Evolutionary conservation across 2,329 filamentous ascomycete genomes (phyloP).

Genomic region (Talaromyces verruculosus): DNA sequence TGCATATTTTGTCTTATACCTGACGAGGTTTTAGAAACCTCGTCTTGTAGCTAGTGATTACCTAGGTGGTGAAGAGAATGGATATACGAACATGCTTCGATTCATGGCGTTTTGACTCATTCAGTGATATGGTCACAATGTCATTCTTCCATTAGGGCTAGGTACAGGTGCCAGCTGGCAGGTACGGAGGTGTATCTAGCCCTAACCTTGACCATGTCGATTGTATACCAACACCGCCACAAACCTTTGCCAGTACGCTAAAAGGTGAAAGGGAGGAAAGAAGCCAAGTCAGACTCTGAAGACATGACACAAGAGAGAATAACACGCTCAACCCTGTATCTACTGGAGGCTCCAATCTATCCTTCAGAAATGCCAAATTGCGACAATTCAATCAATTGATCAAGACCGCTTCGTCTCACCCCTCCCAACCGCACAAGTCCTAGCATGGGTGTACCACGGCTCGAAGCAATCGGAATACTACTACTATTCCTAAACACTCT

Average conservation of each 20-base stretch:
- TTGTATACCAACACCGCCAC: background rate
- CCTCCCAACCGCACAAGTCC: background rate
- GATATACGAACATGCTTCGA: background rate
- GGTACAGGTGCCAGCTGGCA: background rate
- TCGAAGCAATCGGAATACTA: background rate
- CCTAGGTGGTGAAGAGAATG: background rate
- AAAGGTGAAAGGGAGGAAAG: background rate
- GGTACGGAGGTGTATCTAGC: background rate
- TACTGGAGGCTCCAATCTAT: background rate
- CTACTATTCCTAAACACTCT: constrained; percentile 40
- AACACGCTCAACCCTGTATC: background rate
- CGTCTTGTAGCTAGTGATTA: background rate
- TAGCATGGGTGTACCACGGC: background rate
- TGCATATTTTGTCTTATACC: background rate
- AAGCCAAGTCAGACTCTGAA: background rate
- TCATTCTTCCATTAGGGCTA: background rate
- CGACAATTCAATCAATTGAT: background rate
- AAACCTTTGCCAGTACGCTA: background rate
- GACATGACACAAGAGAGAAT: background rate
- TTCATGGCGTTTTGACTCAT: background rate
- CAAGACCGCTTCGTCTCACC: background rate
- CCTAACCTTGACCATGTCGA: background rate
- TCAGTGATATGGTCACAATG: background rate
- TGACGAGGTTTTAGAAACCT: background rate
- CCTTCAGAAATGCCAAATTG: background rate